A percentile compares a stretch with the other conserved stretches of the same genome.
Conservation (phyloP, 2,329 filamentous ascomycete genomes). For the Paecilomyces fulvus region DNA sequence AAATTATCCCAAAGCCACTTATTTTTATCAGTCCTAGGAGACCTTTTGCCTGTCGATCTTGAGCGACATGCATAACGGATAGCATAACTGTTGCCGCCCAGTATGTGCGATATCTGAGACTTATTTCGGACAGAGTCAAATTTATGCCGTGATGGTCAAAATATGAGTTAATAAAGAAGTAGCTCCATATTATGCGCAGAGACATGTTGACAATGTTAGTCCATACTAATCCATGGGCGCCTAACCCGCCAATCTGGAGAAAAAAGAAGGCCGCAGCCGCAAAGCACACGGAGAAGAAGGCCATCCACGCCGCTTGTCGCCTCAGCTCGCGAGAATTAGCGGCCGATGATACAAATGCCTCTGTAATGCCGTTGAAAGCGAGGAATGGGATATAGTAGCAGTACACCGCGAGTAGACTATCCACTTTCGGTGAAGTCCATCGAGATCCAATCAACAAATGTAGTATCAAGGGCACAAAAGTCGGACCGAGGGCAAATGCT, state of each 20-base stretch:
- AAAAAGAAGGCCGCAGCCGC: slow-evolving; percentile 66
- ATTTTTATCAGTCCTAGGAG: slow-evolving; percentile 36
- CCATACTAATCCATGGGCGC: slow-evolving; percentile 70
- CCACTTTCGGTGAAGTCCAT: slow-evolving; percentile 69
- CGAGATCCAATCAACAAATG: slow-evolving; percentile 64
- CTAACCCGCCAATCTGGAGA: slow-evolving; percentile 59
- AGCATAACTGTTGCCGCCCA: slow-evolving; percentile 39
- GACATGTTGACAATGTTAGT: slow-evolving; percentile 89
- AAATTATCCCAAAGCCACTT: slow-evolving; percentile 43
- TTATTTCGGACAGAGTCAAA: slow-evolving; percentile 35
- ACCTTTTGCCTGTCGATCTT: slow-evolving; percentile 6
- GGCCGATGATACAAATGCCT: slow-evolving; percentile 86
- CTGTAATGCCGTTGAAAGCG: slow-evolving; percentile 81
- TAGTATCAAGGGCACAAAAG: slow-evolving; percentile 64
- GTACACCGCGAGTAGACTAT: slow-evolving; percentile 66
- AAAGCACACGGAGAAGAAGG: slow-evolving; percentile 68
- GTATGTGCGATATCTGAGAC: slow-evolving; percentile 39
- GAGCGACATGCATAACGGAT: slow-evolving; percentile 29
- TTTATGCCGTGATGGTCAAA: slow-evolving; percentile 42
- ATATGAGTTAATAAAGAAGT: slow-evolving; percentile 59
- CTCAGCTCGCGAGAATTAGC: slow-evolving; percentile 68
- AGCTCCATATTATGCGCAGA: slow-evolving; percentile 75
- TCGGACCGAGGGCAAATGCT: slow-evolving; percentile 63
- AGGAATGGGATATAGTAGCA: slow-evolving; percentile 91
- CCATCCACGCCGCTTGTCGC: slow-evolving; percentile 75